These are phyloP conservation scores for Plantago major DNA, from an alignment of 257 asterid genomes.

Conservation along the genomic window DNA sequence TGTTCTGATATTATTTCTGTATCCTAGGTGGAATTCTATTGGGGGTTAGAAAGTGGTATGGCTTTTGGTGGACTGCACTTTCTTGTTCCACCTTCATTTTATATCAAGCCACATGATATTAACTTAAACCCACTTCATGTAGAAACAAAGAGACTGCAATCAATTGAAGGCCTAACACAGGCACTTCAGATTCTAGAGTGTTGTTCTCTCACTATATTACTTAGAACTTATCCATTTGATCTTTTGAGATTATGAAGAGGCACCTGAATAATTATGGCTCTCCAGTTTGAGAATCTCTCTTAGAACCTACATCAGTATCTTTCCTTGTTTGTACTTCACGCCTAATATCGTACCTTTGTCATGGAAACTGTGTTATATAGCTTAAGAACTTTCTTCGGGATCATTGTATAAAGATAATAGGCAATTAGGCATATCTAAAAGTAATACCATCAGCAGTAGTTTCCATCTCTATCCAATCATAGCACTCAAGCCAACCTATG, in stretches of 20 bases:
- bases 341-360: too few species aligned
- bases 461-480: slow-evolving; percentile 4
- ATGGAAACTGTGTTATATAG: too few species aligned
- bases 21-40: slow-evolving; percentile 7
- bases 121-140: background rate
- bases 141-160: background rate
- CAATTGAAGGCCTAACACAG: slow-evolving; percentile 16
- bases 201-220: too few species aligned
- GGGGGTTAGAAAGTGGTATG: slow-evolving; percentile 7
- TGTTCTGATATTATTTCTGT: slow-evolving; percentile 13
- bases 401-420: too few species aligned
- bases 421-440: background rate
- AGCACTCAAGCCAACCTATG: background rate
- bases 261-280: too few species aligned
- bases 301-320: too few species aligned
- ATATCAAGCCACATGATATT: background rate
- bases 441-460: background rate
- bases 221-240: too few species aligned
- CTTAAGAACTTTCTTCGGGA: too few species aligned
- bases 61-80: slow-evolving; percentile 19
- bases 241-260: too few species aligned
- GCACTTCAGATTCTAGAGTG: slow-evolving; percentile 4
- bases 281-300: too few species aligned
- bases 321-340: too few species aligned
- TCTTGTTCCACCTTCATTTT: slow-evolving; percentile 9